Evolutionary conservation across 345 rosid genomes (phyloP).

Genomic region (Linum usitatissimum): DNA sequence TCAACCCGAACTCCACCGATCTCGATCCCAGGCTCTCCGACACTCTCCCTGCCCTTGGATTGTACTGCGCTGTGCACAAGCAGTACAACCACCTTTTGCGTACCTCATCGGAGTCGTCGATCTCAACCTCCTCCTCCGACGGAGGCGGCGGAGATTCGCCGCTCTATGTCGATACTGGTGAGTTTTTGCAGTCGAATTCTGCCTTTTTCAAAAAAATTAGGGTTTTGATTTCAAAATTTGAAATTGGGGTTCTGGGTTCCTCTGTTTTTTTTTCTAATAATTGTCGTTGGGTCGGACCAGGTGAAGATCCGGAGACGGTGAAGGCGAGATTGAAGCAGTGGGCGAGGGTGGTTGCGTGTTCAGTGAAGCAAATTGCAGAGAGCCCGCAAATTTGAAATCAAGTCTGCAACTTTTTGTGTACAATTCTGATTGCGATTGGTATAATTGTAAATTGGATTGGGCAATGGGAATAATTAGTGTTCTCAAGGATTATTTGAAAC

Average conservation of each 20-base stretch:
- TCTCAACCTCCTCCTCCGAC: slow-evolving; percentile 44
- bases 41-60: slow-evolving; percentile 62
- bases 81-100: slow-evolving; percentile 44
- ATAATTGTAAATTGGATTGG: too few species aligned
- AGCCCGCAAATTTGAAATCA: background rate
- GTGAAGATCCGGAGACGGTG: slow-evolving; percentile 61
- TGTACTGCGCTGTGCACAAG: slow-evolving; percentile 63
- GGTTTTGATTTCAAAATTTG: background rate
- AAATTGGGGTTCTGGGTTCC: background rate
- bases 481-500: too few species aligned
- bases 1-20: slow-evolving; percentile 47
- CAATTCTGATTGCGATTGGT: too few species aligned
- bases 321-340: slow-evolving; percentile 70
- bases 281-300: slow-evolving; percentile 15
- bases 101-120: slow-evolving; percentile 30
- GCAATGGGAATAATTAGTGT: too few species aligned
- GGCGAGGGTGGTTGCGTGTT: slow-evolving; percentile 90
- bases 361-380: slow-evolving; percentile 50
- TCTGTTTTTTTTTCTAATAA: background rate
- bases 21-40: slow-evolving; percentile 55
- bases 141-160: slow-evolving; percentile 27
- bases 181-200: background rate
- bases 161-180: slow-evolving; percentile 56
- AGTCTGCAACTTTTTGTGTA: background rate
- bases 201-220: background rate